These are phyloP conservation scores for Pseudogymnoascus sp. DNA, from an alignment of 2,329 filamentous ascomycete genomes.

Conservation along the genomic window DNA sequence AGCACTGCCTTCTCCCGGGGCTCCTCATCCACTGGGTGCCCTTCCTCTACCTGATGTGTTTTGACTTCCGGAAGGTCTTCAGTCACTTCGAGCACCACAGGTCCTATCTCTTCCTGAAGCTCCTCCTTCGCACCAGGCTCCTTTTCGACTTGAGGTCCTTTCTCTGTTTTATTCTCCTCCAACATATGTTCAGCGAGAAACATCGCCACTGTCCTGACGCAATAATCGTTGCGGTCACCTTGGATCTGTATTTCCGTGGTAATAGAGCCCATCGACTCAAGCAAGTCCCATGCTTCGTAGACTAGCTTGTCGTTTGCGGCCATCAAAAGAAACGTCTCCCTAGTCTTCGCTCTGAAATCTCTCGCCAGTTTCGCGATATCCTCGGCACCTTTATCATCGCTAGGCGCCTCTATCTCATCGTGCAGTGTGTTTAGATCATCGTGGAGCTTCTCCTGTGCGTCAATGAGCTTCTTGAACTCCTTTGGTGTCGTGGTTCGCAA, in stretches of 20 bases:
- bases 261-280: neutral
- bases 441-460: neutral
- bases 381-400: neutral
- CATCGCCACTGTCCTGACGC: neutral
- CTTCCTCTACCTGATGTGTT: neutral
- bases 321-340: neutral
- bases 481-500: neutral
- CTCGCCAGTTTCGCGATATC: neutral
- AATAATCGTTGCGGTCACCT: neutral
- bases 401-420: neutral
- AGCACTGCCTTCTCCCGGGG: neutral
- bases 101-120: too few relatives aligned
- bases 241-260: neutral
- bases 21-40: neutral
- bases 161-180: neutral
- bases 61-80: too few relatives aligned
- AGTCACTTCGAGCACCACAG: too few relatives aligned
- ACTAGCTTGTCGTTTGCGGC: neutral
- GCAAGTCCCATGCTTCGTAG: neutral
- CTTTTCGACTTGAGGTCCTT: neutral
- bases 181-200: neutral
- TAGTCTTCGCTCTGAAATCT: neutral
- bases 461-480: neutral
- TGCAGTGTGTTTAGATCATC: neutral
- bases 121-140: neutral